These are phyloP conservation scores for Penicillium paradoxum DNA, from an alignment of 495 filamentous ascomycete species.

Conservation along the genomic window DNA sequence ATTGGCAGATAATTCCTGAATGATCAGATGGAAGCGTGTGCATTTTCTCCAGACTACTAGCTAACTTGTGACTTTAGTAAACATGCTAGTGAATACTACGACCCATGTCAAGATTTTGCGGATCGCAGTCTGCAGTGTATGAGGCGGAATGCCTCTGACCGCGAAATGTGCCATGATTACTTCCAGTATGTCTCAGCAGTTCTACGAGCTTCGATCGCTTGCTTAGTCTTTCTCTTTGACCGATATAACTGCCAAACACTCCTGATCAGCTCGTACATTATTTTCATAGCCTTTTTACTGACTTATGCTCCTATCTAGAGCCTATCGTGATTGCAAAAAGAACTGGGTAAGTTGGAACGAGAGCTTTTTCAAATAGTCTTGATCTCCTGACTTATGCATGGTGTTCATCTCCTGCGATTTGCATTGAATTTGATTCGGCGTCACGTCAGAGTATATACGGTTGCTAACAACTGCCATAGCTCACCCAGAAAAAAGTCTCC, in stretches of 20 bases:
- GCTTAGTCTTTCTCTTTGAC: neutral
- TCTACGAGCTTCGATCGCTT: neutral
- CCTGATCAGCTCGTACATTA: neutral
- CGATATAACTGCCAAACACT: conserved; percentile 5
- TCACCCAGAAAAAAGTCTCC: conserved; percentile 20
- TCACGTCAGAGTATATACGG: neutral
- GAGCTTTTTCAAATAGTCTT: neutral
- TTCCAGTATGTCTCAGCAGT: conserved; percentile 63
- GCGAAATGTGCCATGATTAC: conserved; percentile 85
- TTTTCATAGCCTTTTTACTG: neutral
- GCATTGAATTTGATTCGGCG: neutral
- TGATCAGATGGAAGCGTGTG: neutral
- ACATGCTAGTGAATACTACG: conserved; percentile 75
- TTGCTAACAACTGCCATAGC: conserved; percentile 9
- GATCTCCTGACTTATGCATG: neutral
- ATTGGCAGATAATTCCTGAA: neutral
- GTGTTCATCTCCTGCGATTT: neutral
- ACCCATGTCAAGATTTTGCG: conserved; percentile 96
- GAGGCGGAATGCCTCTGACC: conserved; percentile 77
- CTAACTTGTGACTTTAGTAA: conserved; percentile 54
- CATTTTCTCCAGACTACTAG: neutral
- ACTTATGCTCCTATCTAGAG: conserved; percentile 46
- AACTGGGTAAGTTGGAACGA: conserved; percentile 64
- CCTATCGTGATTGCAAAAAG: conserved; percentile 92
- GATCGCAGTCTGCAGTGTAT: conserved; percentile 76